phyloP scores from a whole-genome alignment of 805 yeast genomes.

The Hanseniaspora hatyaiensis region DNA sequence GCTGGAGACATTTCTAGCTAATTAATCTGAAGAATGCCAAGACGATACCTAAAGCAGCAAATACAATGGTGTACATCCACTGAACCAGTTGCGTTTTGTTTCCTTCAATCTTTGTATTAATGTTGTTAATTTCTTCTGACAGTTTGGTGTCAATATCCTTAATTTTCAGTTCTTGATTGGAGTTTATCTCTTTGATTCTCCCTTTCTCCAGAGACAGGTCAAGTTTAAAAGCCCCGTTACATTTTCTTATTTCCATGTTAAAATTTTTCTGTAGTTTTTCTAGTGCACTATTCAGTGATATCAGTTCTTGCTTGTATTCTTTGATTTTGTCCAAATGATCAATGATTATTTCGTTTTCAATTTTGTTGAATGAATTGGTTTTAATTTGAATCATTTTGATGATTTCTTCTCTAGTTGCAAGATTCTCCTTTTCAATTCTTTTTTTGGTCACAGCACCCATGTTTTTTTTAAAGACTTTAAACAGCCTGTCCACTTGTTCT shows the following conservation, averaged over 20 bases:
- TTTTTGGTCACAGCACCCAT: slow-evolving; percentile 3
- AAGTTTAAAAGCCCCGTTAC: slow-evolving; percentile 77
- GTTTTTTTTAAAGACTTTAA: slow-evolving; percentile 42
- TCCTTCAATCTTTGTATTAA: slow-evolving; percentile 88
- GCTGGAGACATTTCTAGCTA: no score
- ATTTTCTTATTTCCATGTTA: slow-evolving; percentile 82
- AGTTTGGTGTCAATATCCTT: slow-evolving; percentile 91
- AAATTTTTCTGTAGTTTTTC: slow-evolving; percentile 76
- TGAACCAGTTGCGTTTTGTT: slow-evolving; percentile 96
- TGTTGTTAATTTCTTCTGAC: slow-evolving; percentile 88
- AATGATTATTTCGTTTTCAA: slow-evolving; percentile 81
- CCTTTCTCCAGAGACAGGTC: slow-evolving; percentile 92
- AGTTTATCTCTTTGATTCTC: slow-evolving; percentile 83
- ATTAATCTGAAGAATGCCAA: slow-evolving; percentile 81
- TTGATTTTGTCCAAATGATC: slow-evolving; percentile 80
- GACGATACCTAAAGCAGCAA: slow-evolving; percentile 93
- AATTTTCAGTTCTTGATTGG: slow-evolving; percentile 83
- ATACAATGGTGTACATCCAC: slow-evolving; percentile 96
- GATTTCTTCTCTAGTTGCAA: slow-evolving; percentile 76
- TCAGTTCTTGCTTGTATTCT: slow-evolving; percentile 74
- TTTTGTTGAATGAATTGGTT: slow-evolving; percentile 89
- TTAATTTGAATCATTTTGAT: slow-evolving; percentile 85
- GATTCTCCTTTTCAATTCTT: slow-evolving; percentile 40
- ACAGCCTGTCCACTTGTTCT: slow-evolving; percentile 70
- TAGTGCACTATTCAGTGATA: slow-evolving; percentile 66